A percentile compares a stretch with the other conserved stretches of the same genome.
phyloP scores from a whole-genome alignment of 2,329 filamentous ascomycete species.

The Apiospora pterosperma region DNA sequence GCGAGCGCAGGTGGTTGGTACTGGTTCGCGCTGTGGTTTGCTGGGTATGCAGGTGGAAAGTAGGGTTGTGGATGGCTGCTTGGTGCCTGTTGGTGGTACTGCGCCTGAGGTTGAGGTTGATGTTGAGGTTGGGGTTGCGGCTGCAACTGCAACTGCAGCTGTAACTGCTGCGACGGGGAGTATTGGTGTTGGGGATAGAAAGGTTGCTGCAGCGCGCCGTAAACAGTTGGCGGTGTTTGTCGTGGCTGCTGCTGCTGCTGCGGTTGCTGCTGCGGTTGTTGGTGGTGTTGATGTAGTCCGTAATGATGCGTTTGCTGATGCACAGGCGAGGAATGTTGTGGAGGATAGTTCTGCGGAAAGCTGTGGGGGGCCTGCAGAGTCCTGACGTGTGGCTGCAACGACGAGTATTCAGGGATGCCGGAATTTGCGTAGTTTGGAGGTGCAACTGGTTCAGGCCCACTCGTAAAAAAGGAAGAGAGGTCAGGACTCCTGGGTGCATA shows the following conservation, averaged over 20 bases:
- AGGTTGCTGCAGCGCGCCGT: background rate
- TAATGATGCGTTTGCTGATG: slow-evolving; percentile 10
- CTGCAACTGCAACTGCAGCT: background rate
- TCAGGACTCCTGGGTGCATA: slow-evolving; percentile 59
- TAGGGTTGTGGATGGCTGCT: slow-evolving; percentile 15
- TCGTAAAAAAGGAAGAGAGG: slow-evolving; percentile 52
- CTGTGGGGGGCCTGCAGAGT: slow-evolving; percentile 27
- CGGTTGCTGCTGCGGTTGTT: slow-evolving; percentile 4
- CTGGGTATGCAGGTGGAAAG: slow-evolving; percentile 11
- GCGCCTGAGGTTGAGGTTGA: slow-evolving; percentile 12
- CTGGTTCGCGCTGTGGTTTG: background rate
- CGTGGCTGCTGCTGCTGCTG: slow-evolving; percentile 12
- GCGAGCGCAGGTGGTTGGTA: slow-evolving; percentile 14
- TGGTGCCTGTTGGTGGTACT: slow-evolving; percentile 14
- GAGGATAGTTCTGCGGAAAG: slow-evolving; percentile 14
- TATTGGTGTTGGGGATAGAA: background rate
- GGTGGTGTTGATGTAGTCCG: slow-evolving; percentile 16
- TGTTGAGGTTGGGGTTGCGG: slow-evolving; percentile 6
- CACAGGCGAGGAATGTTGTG: background rate
- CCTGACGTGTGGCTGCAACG: slow-evolving; percentile 17
- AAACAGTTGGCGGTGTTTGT: background rate
- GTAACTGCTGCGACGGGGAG: background rate
- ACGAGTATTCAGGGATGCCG: slow-evolving; percentile 2
- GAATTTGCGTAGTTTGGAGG: slow-evolving; percentile 2
- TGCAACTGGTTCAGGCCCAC: background rate